Evolutionary conservation across 306 rosid genomes (phyloP), one percentile per base, ranked within the genome.

Genomic region (Lathyrus sativus): DNA sequence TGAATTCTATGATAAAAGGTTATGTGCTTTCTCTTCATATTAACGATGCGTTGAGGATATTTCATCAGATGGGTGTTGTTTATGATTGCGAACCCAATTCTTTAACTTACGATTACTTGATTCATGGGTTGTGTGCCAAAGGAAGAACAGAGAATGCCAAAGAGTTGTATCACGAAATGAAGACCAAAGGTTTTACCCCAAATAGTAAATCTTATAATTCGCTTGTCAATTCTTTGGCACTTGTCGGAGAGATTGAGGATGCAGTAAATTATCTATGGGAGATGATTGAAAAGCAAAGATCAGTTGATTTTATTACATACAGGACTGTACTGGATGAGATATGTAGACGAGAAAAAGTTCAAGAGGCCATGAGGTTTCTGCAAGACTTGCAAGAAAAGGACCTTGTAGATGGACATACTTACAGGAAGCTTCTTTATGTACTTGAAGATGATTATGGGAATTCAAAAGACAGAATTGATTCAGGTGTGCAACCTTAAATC

Each of bases 91-190:
- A 41, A 49, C 98, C 98, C n/a, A 90, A 93, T 76, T 79, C 96
- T 2, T 83, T 79, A 76, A 83, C 97, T 3, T 90, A 85, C 37
- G 91, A 93, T 82, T 90, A 88, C 81, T 80, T 93, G 84, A 85
- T 93, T 60, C 96, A 93, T 8, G 98, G 98, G 43, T 67, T 93
- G 79, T 90, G 98, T 74, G 85, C 90, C n/a, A 92, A 90, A 81
- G 96, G 85, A n/a, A 79, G 96, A 73, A 93, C 96, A 6, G 48
- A 79, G 35, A 90, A 93, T 68, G 97, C 96, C 12, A 77, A 39
- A 73, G 86, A 90, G 72, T 70, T 90, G 62, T 86, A 79, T 26
- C 33, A 53, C 71, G 91, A 93, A 80, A 93, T 93, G 98, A 88
- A 86, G 87, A 31, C 53, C 8, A 86, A 80, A 70, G 91, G 95